Conservation (phyloP, 2,329 filamentous ascomycete species). For the Xylaria hypoxylon region DNA sequence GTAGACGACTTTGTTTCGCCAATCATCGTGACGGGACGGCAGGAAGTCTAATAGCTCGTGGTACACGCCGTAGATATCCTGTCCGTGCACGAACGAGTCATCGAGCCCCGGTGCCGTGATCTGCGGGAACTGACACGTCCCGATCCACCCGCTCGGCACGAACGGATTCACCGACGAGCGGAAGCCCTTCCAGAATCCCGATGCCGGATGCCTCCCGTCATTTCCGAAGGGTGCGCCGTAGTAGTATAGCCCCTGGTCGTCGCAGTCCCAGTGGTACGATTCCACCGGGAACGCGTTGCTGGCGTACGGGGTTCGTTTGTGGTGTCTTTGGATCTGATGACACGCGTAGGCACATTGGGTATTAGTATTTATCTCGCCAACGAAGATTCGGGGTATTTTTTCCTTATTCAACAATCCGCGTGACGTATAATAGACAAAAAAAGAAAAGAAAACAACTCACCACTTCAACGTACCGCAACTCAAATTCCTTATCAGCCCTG, state of each 20-base stretch:
- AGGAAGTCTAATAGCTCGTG: constrained; percentile 75
- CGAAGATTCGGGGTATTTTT: no score
- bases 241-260: constrained; percentile 76
- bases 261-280: constrained; percentile 77
- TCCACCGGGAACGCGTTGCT: constrained; percentile 82
- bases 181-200: constrained; percentile 74
- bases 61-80: constrained; percentile 82
- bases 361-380: neutral
- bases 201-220: constrained; percentile 51
- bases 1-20: constrained; percentile 65
- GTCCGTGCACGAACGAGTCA: constrained; percentile 80
- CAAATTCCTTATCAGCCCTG: constrained; percentile 64
- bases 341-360: neutral
- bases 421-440: neutral
- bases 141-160: constrained; percentile 72
- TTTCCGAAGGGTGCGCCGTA: constrained; percentile 69
- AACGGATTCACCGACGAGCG: constrained; percentile 75
- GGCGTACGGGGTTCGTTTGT: constrained; percentile 85
- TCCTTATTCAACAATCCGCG: neutral
- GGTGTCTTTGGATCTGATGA: constrained; percentile 78
- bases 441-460: constrained; percentile 58
- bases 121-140: constrained; percentile 84
- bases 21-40: constrained; percentile 60
- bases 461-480: constrained; percentile 80
- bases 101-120: constrained; percentile 78